phyloP scores from a whole-genome alignment of 2,329 filamentous ascomycete species.

The Fusarium coffeatum region DNA sequence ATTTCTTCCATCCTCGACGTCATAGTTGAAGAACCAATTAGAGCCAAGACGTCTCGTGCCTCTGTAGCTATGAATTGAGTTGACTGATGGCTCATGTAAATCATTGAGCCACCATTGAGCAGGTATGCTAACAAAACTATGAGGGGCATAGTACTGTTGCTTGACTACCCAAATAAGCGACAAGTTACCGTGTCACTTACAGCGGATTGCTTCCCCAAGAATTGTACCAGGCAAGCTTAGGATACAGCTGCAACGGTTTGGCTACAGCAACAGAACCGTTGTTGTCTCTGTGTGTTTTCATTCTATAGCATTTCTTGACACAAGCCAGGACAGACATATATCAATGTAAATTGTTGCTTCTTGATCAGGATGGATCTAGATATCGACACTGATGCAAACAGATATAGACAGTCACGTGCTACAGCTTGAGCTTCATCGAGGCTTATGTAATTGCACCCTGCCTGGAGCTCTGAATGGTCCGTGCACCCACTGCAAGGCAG shows the following conservation, averaged over 20 bases:
- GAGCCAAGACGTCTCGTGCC: background rate
- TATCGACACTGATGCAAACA: background rate
- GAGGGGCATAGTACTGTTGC: background rate
- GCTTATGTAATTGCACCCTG: constrained; percentile 42
- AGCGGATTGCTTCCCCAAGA: background rate
- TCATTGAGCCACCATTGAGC: background rate
- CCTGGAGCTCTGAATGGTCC: constrained; percentile 44
- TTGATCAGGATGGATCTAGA: too few relatives aligned
- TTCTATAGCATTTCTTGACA: background rate
- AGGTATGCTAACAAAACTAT: background rate
- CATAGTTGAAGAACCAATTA: constrained; percentile 7
- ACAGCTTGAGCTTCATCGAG: background rate
- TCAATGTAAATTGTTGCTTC: background rate
- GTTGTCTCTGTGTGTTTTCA: background rate
- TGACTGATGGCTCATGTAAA: background rate
- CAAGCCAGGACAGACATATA: background rate
- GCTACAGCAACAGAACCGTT: background rate
- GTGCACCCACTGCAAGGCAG: constrained; percentile 52
- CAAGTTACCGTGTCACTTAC: background rate
- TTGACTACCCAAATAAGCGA: background rate
- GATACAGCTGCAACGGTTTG: background rate
- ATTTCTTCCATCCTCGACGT: constrained; percentile 8
- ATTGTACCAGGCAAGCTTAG: background rate
- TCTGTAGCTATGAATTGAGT: background rate
- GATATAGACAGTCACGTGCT: constrained; percentile 23